Conservation (phyloP, 2,329 filamentous ascomycete species). For the Aspergillus sp. region DNA sequence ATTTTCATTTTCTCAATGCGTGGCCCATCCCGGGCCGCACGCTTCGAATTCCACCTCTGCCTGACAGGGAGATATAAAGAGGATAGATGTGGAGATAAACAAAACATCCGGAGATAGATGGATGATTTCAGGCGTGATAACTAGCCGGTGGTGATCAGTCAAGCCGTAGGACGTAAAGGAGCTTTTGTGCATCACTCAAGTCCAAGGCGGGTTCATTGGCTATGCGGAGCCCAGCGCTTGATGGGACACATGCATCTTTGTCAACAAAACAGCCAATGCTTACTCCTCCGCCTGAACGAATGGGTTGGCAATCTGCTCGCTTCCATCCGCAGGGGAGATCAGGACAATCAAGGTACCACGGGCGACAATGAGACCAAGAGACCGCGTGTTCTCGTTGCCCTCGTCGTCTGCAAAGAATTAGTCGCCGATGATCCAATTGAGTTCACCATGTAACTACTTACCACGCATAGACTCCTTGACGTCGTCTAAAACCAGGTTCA, state of each 20-base stretch:
- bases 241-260: not conserved
- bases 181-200: not conserved
- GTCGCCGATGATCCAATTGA: not conserved
- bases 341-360: constrained; percentile 90
- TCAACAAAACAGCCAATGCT: constrained; percentile 10
- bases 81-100: not conserved
- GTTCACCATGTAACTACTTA: constrained; percentile 43
- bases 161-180: not conserved
- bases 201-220: not conserved
- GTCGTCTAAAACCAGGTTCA: constrained; percentile 96
- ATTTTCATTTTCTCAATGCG: not conserved
- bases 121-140: not conserved
- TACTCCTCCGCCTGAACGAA: constrained; percentile 75
- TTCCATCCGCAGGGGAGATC: constrained; percentile 89
- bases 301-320: constrained; percentile 93
- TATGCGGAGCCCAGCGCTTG: not conserved
- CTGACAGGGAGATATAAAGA: not conserved
- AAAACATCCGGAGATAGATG: not conserved
- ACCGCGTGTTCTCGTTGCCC: constrained; percentile 78
- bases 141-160: not conserved
- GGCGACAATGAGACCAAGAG: constrained; percentile 83
- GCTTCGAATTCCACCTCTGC: not conserved
- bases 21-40: not conserved
- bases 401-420: constrained; percentile 71
- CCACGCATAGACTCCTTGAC: constrained; percentile 87